A percentile compares a stretch with the other conserved stretches of the same genome.
These are phyloP conservation scores for Gloeopeniophorella convolvens DNA, from an alignment of 768 basidiomycete genomes.

Conservation along the genomic window DNA sequence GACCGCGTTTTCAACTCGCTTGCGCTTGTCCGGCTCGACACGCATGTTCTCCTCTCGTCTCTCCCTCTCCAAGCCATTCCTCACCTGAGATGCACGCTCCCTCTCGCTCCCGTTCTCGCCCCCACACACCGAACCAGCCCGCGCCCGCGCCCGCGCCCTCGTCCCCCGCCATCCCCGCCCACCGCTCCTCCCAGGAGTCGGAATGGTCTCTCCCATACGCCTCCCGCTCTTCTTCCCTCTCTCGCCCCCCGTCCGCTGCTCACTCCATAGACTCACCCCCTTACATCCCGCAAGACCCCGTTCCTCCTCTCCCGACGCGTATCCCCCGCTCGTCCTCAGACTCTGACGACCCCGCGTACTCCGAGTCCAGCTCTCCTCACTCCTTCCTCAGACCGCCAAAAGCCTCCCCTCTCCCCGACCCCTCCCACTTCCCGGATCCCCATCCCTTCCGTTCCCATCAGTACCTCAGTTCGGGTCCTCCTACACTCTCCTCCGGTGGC, in stretches of 20 bases:
- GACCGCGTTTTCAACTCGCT: neutral
- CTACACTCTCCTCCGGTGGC: slow-evolving; percentile 61
- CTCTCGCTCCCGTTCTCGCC: slow-evolving; percentile 23
- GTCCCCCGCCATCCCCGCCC: slow-evolving; percentile 10
- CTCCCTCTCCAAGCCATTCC: slow-evolving; percentile 9
- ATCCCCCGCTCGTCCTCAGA: slow-evolving; percentile 37
- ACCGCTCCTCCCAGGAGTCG: slow-evolving; percentile 22
- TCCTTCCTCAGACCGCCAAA: slow-evolving; percentile 37
- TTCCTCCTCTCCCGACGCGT: slow-evolving; percentile 29
- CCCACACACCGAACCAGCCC: slow-evolving; percentile 18
- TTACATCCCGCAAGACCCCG: slow-evolving; percentile 21
- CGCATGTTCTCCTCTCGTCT: neutral
- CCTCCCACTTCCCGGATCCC: slow-evolving; percentile 64
- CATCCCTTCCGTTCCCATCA: slow-evolving; percentile 54
- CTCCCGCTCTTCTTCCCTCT: slow-evolving; percentile 20
- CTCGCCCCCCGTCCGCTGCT: slow-evolving; percentile 23
- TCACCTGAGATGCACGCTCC: slow-evolving; percentile 16
- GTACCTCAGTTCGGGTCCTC: slow-evolving; percentile 39
- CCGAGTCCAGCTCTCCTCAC: slow-evolving; percentile 30
- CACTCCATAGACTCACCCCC: slow-evolving; percentile 28
- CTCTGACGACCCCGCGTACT: slow-evolving; percentile 33
- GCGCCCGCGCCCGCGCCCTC: slow-evolving; percentile 11
- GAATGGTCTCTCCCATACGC: slow-evolving; percentile 24
- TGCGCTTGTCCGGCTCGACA: no score
- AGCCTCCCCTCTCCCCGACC: slow-evolving; percentile 50